These are phyloP conservation scores for Ophiostoma quercus DNA, from an alignment of 2,329 filamentous ascomycete genomes.

Conservation along the genomic window DNA sequence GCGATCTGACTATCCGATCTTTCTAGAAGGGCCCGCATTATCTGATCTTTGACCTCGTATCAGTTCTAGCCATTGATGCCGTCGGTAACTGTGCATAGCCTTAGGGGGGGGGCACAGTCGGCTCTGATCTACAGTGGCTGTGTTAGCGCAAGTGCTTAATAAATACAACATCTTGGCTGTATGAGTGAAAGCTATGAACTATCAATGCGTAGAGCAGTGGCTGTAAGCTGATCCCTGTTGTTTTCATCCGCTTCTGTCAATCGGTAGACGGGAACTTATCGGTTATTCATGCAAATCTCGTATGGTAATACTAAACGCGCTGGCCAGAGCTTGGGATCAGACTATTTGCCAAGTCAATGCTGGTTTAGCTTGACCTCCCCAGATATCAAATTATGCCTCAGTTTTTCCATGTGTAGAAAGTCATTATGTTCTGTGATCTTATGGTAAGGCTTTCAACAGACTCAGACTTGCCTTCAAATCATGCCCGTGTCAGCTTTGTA, in stretches of 20 bases:
- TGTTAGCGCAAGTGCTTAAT: neutral
- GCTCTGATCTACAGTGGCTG: neutral
- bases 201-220: neutral
- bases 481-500: neutral
- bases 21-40: neutral
- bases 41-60: neutral
- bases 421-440: neutral
- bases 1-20: neutral
- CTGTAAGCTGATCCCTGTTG: neutral
- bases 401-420: neutral
- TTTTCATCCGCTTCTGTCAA: neutral
- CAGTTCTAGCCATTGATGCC: neutral
- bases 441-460: neutral
- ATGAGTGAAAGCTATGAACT: neutral
- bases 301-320: neutral
- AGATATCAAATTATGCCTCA: neutral
- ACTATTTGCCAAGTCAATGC: neutral
- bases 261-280: neutral
- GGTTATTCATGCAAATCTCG: neutral
- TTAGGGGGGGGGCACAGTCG: neutral
- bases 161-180: constrained; percentile 6
- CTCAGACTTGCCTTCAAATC: neutral
- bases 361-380: neutral
- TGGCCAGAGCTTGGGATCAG: constrained; percentile 3
- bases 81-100: neutral